phyloP scores from a whole-genome alignment of 345 rosid genomes.

The Salix koriyanagi region DNA sequence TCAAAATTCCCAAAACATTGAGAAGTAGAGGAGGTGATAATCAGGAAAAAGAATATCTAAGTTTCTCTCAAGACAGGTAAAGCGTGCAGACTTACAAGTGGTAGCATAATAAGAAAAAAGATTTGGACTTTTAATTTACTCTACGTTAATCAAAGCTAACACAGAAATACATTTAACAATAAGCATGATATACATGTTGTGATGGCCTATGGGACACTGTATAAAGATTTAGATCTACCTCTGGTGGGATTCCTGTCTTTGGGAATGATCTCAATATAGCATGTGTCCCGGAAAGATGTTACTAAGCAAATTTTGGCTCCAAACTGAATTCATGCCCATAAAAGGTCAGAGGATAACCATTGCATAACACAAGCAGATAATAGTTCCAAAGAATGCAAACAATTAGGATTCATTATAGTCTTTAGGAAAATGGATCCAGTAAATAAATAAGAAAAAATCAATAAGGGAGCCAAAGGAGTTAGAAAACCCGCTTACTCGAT shows the following conservation, averaged over 20 bases:
- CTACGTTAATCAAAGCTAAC: too few species aligned
- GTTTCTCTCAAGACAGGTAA: background rate
- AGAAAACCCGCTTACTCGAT: slow-evolving; percentile 57
- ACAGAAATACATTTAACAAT: too few species aligned
- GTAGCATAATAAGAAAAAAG: background rate
- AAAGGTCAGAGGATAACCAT: slow-evolving; percentile 24
- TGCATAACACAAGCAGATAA: background rate
- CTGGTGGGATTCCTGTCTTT: slow-evolving; percentile 54
- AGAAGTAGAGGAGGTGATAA: background rate
- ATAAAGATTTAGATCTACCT: slow-evolving; percentile 41
- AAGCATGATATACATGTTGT: background rate
- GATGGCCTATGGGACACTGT: background rate
- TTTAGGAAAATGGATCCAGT: background rate
- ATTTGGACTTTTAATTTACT: too few species aligned
- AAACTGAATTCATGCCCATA: slow-evolving; percentile 51
- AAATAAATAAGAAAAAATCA: background rate
- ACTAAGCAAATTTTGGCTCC: slow-evolving; percentile 72
- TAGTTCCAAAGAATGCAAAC: background rate
- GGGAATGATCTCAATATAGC: slow-evolving; percentile 80
- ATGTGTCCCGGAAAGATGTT: slow-evolving; percentile 85
- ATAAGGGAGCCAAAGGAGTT: background rate
- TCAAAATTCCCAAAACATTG: background rate
- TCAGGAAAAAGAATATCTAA: background rate
- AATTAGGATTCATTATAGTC: background rate
- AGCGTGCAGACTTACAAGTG: background rate